phyloP scores from a whole-genome alignment of 169 alveolate genomes.

The Plasmodium ovale region DNA sequence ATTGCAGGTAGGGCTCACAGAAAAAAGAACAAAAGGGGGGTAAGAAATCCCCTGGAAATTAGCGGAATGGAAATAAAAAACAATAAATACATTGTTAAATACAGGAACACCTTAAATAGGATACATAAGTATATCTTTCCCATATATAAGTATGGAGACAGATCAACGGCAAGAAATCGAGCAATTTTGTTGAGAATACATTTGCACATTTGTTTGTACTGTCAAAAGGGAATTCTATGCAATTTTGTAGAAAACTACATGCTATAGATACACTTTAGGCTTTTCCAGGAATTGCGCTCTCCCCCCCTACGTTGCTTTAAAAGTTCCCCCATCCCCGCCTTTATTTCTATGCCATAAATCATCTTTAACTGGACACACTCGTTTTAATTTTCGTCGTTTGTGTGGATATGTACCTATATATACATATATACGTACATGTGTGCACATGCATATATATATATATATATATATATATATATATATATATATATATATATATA shows the following conservation, averaged over 20 bases:
- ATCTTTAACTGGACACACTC: neutral
- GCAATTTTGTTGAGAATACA: conserved; percentile 31
- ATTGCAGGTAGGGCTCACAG: neutral
- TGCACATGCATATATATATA: neutral
- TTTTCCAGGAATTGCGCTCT: too few relatives aligned
- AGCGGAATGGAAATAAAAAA: conserved; percentile 43
- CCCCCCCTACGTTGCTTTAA: too few relatives aligned
- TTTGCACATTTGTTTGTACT: conserved; percentile 35
- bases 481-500: neutral
- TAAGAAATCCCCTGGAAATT: neutral
- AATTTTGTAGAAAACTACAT: conserved; percentile 61
- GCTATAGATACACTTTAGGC: neutral
- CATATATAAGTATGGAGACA: conserved; percentile 60
- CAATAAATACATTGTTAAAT: conserved; percentile 35
- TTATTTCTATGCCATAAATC: too few relatives aligned
- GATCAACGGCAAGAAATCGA: conserved; percentile 22
- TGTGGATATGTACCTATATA: too few relatives aligned
- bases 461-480: too few relatives aligned
- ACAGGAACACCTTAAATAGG: conserved; percentile 46
- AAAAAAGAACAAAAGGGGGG: conserved; percentile 23
- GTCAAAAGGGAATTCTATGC: conserved; percentile 61
- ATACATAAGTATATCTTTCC: conserved; percentile 54
- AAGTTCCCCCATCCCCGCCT: too few relatives aligned
- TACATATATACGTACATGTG: neutral
- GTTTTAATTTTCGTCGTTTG: neutral